Percentiles rank a stretch among this genome's conserved stretches.
phyloP scores from a whole-genome alignment of 2,329 filamentous ascomycete genomes.

The Xylaria sp. region DNA sequence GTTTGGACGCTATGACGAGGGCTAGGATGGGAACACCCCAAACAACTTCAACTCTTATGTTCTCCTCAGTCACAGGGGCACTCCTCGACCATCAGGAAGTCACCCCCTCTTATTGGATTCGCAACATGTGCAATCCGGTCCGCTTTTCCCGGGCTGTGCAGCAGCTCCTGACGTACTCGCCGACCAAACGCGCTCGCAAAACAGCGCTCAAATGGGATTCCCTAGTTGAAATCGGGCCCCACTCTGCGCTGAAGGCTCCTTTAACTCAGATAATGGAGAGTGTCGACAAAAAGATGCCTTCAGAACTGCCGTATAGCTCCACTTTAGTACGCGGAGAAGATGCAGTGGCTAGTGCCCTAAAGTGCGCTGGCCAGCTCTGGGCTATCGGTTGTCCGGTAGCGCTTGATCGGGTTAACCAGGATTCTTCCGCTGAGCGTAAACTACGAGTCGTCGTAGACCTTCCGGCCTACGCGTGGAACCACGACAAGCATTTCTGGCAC shows the following conservation, averaged over 20 bases:
- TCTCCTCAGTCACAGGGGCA: slow-evolving; percentile 28
- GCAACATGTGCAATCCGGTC: slow-evolving; percentile 19
- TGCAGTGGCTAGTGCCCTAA: slow-evolving; percentile 20
- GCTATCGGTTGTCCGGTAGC: slow-evolving; percentile 17
- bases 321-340: slow-evolving; percentile 18
- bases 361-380: slow-evolving; percentile 20
- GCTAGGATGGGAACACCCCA: background rate
- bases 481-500: slow-evolving; percentile 38
- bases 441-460: slow-evolving; percentile 17
- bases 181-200: no score
- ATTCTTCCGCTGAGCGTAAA: slow-evolving; percentile 3
- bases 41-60: background rate
- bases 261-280: slow-evolving; percentile 5
- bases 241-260: slow-evolving; percentile 9
- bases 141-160: slow-evolving; percentile 21
- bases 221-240: slow-evolving; percentile 30
- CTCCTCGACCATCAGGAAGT: no score
- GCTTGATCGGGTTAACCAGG: background rate
- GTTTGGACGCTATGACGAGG: background rate
- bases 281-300: background rate
- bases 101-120: slow-evolving; percentile 24
- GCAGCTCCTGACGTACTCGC: background rate
- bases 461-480: slow-evolving; percentile 35
- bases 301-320: slow-evolving; percentile 24
- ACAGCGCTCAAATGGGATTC: rapidly evolving